These are phyloP conservation scores for Iberis amara DNA, from an alignment of 441 rosid species.

Conservation along the genomic window DNA sequence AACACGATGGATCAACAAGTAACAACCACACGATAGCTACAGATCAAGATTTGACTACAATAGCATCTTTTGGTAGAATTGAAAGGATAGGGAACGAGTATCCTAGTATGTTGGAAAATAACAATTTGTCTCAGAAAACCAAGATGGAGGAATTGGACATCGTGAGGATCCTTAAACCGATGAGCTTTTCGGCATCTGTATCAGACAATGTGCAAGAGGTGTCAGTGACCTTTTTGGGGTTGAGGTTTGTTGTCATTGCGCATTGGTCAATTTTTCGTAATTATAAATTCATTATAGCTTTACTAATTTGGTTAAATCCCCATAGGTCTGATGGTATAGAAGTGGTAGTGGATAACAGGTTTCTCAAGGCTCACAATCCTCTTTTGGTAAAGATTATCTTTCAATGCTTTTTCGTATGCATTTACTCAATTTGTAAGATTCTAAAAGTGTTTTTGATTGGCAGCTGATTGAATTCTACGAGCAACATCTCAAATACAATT, in stretches of 20 bases:
- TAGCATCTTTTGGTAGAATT: slow-evolving; percentile 41
- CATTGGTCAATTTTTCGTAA: slow-evolving; percentile 9
- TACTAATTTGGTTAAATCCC: slow-evolving; percentile 12
- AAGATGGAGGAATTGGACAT: slow-evolving; percentile 41
- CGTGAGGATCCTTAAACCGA: slow-evolving; percentile 64
- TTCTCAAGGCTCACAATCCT: slow-evolving; percentile 80
- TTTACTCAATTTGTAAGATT: slow-evolving; percentile 9
- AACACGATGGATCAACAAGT: slow-evolving; percentile 43
- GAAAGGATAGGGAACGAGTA: slow-evolving; percentile 41
- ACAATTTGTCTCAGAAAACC: slow-evolving; percentile 36
- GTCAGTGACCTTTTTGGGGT: slow-evolving; percentile 59
- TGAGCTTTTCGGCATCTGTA: slow-evolving; percentile 60
- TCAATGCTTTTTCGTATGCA: slow-evolving; percentile 11
- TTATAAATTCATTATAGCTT: not conserved
- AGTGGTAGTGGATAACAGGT: slow-evolving; percentile 75
- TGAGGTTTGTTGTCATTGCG: slow-evolving; percentile 58
- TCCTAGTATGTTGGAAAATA: slow-evolving; percentile 32
- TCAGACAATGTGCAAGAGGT: slow-evolving; percentile 56
- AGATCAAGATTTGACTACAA: slow-evolving; percentile 33
- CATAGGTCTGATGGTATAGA: slow-evolving; percentile 84
- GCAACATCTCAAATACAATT: slow-evolving; percentile 82
- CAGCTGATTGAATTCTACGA: slow-evolving; percentile 90
- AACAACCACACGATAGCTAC: slow-evolving; percentile 30
- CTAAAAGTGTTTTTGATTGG: slow-evolving; percentile 11
- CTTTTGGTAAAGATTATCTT: slow-evolving; percentile 57